Percentiles rank a stretch among this genome's conserved stretches.
phyloP scores from a whole-genome alignment of 352 stramenopile species.

The Pythium vanterpoolii region DNA sequence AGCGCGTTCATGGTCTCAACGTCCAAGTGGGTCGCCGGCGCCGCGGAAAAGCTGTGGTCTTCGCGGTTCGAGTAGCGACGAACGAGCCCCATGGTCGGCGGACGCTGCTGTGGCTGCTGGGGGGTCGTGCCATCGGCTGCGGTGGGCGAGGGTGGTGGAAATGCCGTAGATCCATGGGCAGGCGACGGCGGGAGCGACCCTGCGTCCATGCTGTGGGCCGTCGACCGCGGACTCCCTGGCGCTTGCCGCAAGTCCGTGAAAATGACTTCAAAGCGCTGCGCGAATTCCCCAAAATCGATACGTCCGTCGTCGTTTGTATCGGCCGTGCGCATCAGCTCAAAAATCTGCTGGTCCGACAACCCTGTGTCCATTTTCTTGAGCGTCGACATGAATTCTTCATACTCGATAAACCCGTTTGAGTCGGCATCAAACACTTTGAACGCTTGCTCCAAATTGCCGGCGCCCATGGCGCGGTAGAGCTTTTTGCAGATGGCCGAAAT shows the following conservation, averaged over 20 bases:
- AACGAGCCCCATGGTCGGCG: slow-evolving; percentile 31
- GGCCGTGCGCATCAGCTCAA: slow-evolving; percentile 91
- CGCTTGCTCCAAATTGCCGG: slow-evolving; percentile 82
- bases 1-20: slow-evolving; percentile 81
- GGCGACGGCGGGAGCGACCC: slow-evolving; percentile 16
- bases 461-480: slow-evolving; percentile 90
- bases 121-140: background rate
- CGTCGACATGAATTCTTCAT: slow-evolving; percentile 90
- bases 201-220: slow-evolving; percentile 14
- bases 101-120: slow-evolving; percentile 8
- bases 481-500: slow-evolving; percentile 92
- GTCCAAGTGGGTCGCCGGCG: slow-evolving; percentile 60
- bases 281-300: slow-evolving; percentile 92
- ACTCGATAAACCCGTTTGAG: slow-evolving; percentile 89
- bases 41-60: slow-evolving; percentile 55
- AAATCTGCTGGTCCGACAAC: slow-evolving; percentile 90
- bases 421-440: slow-evolving; percentile 92
- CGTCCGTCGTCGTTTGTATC: slow-evolving; percentile 91
- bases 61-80: slow-evolving; percentile 59
- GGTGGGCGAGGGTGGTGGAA: slow-evolving; percentile 23
- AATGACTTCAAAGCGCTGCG: slow-evolving; percentile 89
- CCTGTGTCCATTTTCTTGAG: slow-evolving; percentile 92
- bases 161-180: background rate
- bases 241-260: slow-evolving; percentile 73
- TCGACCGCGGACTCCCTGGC: slow-evolving; percentile 24